These are phyloP conservation scores for Diaporthe nobilis DNA, from an alignment of 2,329 filamentous ascomycete species.

Conservation along the genomic window DNA sequence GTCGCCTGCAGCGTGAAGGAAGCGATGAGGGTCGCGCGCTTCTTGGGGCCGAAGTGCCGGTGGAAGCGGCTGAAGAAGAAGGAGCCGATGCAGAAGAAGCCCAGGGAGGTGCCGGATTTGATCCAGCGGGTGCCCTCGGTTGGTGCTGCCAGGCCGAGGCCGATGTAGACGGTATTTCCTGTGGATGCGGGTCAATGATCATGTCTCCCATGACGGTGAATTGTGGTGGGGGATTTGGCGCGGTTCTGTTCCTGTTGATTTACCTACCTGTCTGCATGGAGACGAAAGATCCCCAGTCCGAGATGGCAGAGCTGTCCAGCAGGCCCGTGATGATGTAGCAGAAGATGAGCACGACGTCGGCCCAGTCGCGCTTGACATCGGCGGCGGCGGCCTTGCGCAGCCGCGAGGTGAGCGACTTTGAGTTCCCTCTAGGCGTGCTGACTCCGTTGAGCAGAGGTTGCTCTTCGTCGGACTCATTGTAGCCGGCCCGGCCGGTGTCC, in stretches of 20 bases:
- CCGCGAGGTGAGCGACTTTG: constrained; percentile 44
- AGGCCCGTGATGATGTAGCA: constrained; percentile 85
- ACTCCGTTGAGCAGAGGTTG: constrained; percentile 52
- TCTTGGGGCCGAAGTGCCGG: constrained; percentile 71
- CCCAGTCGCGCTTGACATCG: constrained; percentile 72
- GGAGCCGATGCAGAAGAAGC: constrained; percentile 79
- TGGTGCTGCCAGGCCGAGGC: constrained; percentile 77
- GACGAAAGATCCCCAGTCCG: constrained; percentile 84
- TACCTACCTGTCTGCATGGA: constrained; percentile 83
- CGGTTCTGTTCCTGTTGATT: neutral
- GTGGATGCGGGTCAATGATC: neutral
- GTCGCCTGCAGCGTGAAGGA: constrained; percentile 69
- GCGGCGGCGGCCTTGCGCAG: constrained; percentile 54
- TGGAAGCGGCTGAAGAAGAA: constrained; percentile 80
- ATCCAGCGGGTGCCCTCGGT: constrained; percentile 72
- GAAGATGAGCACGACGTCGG: constrained; percentile 77
- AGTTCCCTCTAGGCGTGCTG: constrained; percentile 40
- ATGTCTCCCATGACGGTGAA: neutral
- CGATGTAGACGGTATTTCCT: constrained; percentile 85
- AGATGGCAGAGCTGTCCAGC: constrained; percentile 81
- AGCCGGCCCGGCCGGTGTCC: constrained; percentile 33
- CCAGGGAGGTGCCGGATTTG: constrained; percentile 79
- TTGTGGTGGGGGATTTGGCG: fast-evolving
- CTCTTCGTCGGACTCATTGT: constrained; percentile 47
- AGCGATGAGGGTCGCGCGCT: constrained; percentile 74